Base-by-base conservation (phyloP, 495 filamentous ascomycete genomes). In the Polyplosphaeria fusca region DNA sequence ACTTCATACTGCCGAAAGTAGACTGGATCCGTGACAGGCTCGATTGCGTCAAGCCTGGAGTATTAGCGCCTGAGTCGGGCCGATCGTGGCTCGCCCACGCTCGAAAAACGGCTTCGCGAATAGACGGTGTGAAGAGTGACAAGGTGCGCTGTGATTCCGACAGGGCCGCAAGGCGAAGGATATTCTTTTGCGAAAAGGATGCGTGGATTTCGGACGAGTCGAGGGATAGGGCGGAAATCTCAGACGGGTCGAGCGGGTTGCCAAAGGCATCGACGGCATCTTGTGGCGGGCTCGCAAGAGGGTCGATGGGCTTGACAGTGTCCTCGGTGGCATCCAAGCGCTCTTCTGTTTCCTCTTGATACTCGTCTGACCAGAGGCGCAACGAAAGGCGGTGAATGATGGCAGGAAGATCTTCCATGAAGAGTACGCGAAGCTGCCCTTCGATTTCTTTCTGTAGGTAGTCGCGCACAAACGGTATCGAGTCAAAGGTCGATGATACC, bases 401-500 rank as follows among this genome's bases (percentile, higher is more conserved):
- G 7, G 91, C 89, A 4, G 93, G 93, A 13, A 98, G 75, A 69
- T 98, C 93, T 56, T 98, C 93, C 89, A 97, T 96, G 69, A 98
- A 90, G 64, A 98, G 67, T 43, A 88, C 86, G 37, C 93, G 82
- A 28, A 98, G 74, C 68, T 97, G 93, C n/a, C 79, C 85, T 72
- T 98, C 93, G 65, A 98, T 98, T 52, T 92, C 94, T 66, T 87
- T 90, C 67, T 98, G 93, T 42, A 98, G 77, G 71, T 96, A 98
- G 67, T 97, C 92, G 52, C 92, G 85, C 50, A 98, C 92, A 63
- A 97, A 98, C 9, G 92, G 92, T 64, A 98, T 98, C 11, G 93
- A 95, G 74, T 98, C 93, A 70, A 97, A 98, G 23, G 93, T 98
- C 53, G 90, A 95, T 2, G 93, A 96, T 58, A 98, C 93, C 75